Percentiles rank a stretch among this genome's conserved stretches.
These are phyloP conservation scores for Neotropicomus parvogracilis DNA, from an alignment of 1,284 basidiomycete species.

Conservation along the genomic window DNA sequence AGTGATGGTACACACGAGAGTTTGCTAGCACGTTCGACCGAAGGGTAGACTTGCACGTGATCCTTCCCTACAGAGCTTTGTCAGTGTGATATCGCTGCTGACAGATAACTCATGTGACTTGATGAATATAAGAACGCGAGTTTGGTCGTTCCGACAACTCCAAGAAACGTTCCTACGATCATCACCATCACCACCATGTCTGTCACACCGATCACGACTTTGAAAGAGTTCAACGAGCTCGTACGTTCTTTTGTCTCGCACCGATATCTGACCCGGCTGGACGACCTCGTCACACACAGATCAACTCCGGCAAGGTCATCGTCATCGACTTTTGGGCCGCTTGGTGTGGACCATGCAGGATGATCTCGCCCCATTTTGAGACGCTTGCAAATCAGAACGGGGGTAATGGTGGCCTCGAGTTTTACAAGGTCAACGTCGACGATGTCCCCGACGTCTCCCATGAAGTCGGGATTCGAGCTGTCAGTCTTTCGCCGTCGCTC, in stretches of 20 bases:
- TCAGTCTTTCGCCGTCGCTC: no score
- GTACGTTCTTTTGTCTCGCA: constrained; percentile 8
- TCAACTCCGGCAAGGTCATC: constrained; percentile 36
- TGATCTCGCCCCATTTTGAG: constrained; percentile 67
- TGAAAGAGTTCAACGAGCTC: constrained; percentile 9
- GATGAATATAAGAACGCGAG: background rate
- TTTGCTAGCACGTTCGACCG: background rate
- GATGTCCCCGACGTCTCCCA: constrained; percentile 36
- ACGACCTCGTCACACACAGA: constrained; percentile 11
- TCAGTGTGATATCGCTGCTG: background rate
- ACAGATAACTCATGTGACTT: background rate
- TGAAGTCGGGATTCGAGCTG: constrained; percentile 54
- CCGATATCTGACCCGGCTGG: background rate
- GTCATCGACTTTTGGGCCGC: constrained; percentile 61
- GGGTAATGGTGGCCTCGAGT: constrained; percentile 42
- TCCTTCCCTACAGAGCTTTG: no score
- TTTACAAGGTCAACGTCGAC: constrained; percentile 72
- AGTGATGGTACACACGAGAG: no score
- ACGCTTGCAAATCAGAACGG: constrained; percentile 37
- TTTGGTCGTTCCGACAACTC: background rate
- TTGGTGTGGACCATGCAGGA: constrained; percentile 64
- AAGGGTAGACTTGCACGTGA: background rate
- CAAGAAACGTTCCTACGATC: background rate
- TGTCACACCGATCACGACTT: constrained; percentile 7
- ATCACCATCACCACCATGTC: constrained; percentile 2